phyloP scores from a whole-genome alignment of 352 stramenopile species.

The Phytophthora constricta region DNA sequence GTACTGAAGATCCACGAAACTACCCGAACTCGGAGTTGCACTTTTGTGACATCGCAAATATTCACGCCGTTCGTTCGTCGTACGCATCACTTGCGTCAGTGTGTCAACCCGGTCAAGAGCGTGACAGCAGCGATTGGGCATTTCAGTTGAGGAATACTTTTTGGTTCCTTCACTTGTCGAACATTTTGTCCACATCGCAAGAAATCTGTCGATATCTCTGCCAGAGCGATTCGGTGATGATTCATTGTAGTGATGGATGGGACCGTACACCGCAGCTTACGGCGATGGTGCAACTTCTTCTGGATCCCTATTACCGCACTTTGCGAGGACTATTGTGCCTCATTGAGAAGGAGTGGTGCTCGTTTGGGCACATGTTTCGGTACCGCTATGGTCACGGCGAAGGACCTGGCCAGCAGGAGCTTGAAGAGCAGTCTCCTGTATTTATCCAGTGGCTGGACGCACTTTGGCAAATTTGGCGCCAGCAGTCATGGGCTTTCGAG shows the following conservation, averaged over 20 bases:
- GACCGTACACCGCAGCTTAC: slow-evolving; percentile 98
- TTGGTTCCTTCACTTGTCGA: slow-evolving; percentile 97
- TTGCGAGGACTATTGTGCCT: slow-evolving; percentile 94
- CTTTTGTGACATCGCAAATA: slow-evolving; percentile 99
- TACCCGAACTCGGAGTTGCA: slow-evolving; percentile 96
- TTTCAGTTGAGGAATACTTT: slow-evolving; percentile 95
- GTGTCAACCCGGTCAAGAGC: slow-evolving; percentile 80
- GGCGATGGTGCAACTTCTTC: slow-evolving; percentile 94
- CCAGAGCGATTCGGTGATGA: slow-evolving; percentile 95
- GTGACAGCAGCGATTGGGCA: slow-evolving; percentile 77
- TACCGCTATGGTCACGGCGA: slow-evolving; percentile 96
- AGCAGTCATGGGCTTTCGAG: slow-evolving; percentile 98
- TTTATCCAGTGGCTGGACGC: slow-evolving; percentile 99
- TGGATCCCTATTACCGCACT: slow-evolving; percentile 99
- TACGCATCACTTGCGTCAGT: slow-evolving; percentile 80
- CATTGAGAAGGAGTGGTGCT: slow-evolving; percentile 99
- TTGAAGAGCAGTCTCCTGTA: slow-evolving; percentile 98
- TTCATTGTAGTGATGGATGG: slow-evolving; percentile 99
- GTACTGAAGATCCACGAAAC: slow-evolving; percentile 92
- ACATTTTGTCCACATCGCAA: slow-evolving; percentile 94
- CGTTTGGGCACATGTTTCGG: slow-evolving; percentile 99
- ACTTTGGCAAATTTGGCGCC: slow-evolving; percentile 97
- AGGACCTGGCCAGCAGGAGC: slow-evolving; percentile 91
- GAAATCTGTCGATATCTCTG: slow-evolving; percentile 94
- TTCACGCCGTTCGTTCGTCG: slow-evolving; percentile 96